A percentile compares a stretch with the other conserved stretches of the same genome.
These are phyloP conservation scores for Saposhnikovia divaricata DNA, from an alignment of 129 eudicot genomes.

Conservation along the genomic window DNA sequence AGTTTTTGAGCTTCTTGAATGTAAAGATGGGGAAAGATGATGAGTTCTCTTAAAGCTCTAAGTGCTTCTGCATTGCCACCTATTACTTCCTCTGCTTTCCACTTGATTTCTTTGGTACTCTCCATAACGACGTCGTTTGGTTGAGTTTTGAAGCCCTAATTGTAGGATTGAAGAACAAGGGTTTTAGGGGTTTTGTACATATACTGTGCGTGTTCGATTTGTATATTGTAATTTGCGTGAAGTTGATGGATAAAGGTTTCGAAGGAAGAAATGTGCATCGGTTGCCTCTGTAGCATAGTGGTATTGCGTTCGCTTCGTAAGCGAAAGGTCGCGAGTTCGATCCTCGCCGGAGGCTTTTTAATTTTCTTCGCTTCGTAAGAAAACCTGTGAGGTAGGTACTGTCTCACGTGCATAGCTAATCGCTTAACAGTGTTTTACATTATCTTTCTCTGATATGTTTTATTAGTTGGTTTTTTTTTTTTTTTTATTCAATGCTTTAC, in stretches of 20 bases:
- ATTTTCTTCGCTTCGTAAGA: too few species aligned
- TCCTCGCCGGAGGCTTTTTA: slow-evolving; percentile 92
- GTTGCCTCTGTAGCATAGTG: slow-evolving; percentile 99
- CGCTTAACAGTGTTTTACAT: too few species aligned
- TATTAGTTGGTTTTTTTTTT: too few species aligned
- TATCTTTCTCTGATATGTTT: too few species aligned
- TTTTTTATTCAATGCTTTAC: too few species aligned
- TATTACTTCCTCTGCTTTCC: slow-evolving; percentile 76
- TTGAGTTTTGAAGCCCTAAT: not conserved
- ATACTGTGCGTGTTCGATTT: not conserved
- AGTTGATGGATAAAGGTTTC: too few species aligned
- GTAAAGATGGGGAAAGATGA: slow-evolving; percentile 56
- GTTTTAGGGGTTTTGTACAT: not conserved
- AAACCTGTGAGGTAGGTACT: too few species aligned
- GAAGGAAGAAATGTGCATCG: not conserved
- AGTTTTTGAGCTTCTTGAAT: slow-evolving; percentile 43
- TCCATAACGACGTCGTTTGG: not conserved
- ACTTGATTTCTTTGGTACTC: slow-evolving; percentile 14
- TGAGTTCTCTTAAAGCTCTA: slow-evolving; percentile 80
- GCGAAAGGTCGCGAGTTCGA: slow-evolving; percentile 99
- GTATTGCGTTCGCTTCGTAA: slow-evolving; percentile 99
- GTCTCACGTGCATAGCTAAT: too few species aligned
- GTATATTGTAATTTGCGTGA: too few species aligned
- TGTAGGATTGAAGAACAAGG: not conserved
- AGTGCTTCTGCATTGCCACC: slow-evolving; percentile 83